These are phyloP conservation scores for Microsporum ferrugineum DNA, from an alignment of 2,329 filamentous ascomycete species.

Conservation along the genomic window DNA sequence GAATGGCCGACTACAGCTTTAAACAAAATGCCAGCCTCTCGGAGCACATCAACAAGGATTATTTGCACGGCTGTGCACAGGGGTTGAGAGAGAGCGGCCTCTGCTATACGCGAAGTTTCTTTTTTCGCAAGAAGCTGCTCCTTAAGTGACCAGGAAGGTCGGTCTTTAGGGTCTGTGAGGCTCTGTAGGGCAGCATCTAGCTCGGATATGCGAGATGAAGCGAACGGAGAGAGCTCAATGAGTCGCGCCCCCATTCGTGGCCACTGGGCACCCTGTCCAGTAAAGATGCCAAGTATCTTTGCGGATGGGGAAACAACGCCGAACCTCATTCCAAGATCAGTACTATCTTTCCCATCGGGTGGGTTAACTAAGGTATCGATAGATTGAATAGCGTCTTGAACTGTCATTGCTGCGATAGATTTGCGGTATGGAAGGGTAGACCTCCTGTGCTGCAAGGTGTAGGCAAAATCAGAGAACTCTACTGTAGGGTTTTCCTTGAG, in stretches of 20 bases:
- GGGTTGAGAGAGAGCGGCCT: conserved; percentile 12
- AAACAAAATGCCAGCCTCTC: conserved; percentile 23
- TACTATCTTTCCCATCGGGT: background rate
- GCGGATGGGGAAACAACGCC: background rate
- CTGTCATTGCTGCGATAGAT: background rate
- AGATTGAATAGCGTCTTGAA: background rate
- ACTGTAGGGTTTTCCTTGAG: background rate
- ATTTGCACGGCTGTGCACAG: conserved; percentile 16
- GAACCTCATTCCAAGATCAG: background rate
- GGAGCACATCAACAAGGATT: conserved; percentile 10
- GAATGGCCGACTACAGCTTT: conserved; percentile 37
- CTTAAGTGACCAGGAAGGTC: conserved; percentile 32
- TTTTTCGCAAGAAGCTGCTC: background rate
- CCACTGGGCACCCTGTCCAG: conserved; percentile 16
- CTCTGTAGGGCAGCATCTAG: background rate
- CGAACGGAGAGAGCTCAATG: background rate
- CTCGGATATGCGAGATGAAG: background rate
- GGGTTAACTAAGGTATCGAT: background rate
- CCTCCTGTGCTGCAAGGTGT: conserved; percentile 6
- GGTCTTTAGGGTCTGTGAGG: background rate
- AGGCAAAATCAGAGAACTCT: background rate
- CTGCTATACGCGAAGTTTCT: background rate
- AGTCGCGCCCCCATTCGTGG: conserved; percentile 7
- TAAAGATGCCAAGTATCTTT: conserved; percentile 12
- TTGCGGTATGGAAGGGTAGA: background rate